Conservation (phyloP, 441 rosid genomes). For the Rhodomyrtus psidioides region DNA sequence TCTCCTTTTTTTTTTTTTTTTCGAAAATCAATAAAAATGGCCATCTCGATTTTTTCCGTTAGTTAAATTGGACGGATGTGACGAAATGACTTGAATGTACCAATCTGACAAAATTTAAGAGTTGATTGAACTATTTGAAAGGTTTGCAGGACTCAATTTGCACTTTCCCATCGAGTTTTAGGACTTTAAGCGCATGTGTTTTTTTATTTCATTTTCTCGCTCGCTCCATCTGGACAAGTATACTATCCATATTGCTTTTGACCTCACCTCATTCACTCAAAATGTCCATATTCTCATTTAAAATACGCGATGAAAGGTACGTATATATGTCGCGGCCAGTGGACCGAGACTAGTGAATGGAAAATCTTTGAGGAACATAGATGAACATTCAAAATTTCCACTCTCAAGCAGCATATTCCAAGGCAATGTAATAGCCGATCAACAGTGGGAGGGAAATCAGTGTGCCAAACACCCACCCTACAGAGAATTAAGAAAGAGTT, state of each 20-base stretch:
- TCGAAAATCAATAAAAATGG: not conserved
- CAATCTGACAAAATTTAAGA: too few species aligned
- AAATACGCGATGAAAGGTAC: not conserved
- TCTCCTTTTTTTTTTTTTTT: not conserved
- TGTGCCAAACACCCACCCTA: conserved; percentile 3
- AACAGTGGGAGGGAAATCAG: not conserved
- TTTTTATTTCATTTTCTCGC: too few species aligned
- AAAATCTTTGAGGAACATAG: not conserved
- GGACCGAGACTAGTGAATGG: not conserved
- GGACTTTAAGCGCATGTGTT: too few species aligned
- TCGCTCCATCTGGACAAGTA: too few species aligned
- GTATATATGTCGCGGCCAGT: not conserved
- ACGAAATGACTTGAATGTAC: not conserved
- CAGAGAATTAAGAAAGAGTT: not conserved
- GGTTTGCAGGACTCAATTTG: too few species aligned
- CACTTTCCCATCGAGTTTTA: too few species aligned
- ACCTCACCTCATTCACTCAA: not conserved
- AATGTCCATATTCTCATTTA: not conserved
- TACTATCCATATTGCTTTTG: not conserved
- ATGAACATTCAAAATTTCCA: not conserved
- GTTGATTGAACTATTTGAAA: too few species aligned
- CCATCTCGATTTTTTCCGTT: rapidly evolving
- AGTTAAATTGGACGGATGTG: not conserved
- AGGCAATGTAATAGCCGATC: not conserved
- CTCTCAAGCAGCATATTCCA: not conserved